These are phyloP conservation scores for Fagopyrum homotropicum DNA, from an alignment of 148 eudicot genomes.

Conservation along the genomic window DNA sequence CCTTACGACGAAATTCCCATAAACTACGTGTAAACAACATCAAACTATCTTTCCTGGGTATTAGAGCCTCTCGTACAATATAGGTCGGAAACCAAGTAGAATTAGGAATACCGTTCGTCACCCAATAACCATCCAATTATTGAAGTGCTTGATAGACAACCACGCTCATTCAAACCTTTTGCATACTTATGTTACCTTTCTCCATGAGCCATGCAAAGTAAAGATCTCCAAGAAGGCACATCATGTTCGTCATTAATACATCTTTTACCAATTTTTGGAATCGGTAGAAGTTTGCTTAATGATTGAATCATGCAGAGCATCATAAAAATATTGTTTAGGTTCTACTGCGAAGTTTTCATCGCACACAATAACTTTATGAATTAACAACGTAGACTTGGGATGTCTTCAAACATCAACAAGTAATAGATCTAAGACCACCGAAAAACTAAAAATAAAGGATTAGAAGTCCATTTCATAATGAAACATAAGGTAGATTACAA, in stretches of 20 bases:
- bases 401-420: not conserved
- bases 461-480: not conserved
- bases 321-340: not conserved
- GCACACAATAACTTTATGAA: not conserved
- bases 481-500: not conserved
- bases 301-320: not conserved
- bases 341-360: not conserved
- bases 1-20: not conserved
- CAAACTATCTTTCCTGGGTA: not conserved
- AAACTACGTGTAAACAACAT: not conserved
- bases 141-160: not conserved
- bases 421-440: not conserved
- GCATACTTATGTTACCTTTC: not conserved
- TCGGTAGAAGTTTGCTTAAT: not conserved
- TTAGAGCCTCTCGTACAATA: not conserved
- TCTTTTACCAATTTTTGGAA: not conserved
- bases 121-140: not conserved
- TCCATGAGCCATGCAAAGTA: not conserved
- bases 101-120: not conserved
- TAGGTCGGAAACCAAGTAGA: not conserved
- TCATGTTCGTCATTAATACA: not conserved
- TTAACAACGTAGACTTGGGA: not conserved
- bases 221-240: not conserved
- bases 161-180: not conserved
- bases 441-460: not conserved